These are phyloP conservation scores for Saccharata proteae DNA, from an alignment of 2,329 filamentous ascomycete genomes.

Conservation along the genomic window DNA sequence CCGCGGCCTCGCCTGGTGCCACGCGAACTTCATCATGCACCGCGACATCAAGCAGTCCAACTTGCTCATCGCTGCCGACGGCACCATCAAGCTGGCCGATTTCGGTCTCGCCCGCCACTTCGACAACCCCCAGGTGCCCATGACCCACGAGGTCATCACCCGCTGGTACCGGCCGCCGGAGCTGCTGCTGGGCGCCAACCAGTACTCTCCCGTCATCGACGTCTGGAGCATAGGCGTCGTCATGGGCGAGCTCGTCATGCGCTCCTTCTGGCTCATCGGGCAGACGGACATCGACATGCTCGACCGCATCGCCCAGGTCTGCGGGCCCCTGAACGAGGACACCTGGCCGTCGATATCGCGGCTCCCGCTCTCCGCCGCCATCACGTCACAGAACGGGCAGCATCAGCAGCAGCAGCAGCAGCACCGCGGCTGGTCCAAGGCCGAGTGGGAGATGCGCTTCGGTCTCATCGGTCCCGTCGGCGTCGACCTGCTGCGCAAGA, in stretches of 20 bases:
- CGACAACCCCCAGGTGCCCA: slow-evolving; percentile 72
- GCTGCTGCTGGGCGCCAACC: slow-evolving; percentile 76
- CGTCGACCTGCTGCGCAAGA: slow-evolving; percentile 77
- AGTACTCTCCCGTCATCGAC: slow-evolving; percentile 85
- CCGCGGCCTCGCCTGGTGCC: slow-evolving; percentile 89
- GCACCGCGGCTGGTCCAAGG: slow-evolving; percentile 39
- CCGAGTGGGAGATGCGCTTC: slow-evolving; percentile 67
- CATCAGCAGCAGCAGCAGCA: slow-evolving; percentile 6
- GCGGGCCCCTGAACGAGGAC: slow-evolving; percentile 85
- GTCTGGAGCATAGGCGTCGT: slow-evolving; percentile 90
- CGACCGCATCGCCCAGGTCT: slow-evolving; percentile 65
- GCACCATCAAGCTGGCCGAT: slow-evolving; percentile 91
- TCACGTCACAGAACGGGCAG: too few relatives aligned
- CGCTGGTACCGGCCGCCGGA: slow-evolving; percentile 95
- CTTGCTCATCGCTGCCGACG: slow-evolving; percentile 82
- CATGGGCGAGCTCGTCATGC: slow-evolving; percentile 78
- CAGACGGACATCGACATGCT: slow-evolving; percentile 81
- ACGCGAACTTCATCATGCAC: slow-evolving; percentile 86
- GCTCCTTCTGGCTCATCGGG: slow-evolving; percentile 72
- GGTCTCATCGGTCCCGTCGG: slow-evolving; percentile 69
- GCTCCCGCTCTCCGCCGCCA: slow-evolving; percentile 29
- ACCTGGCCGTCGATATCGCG: slow-evolving; percentile 88
- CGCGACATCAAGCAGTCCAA: slow-evolving; percentile 99
- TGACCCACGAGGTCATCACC: slow-evolving; percentile 94
- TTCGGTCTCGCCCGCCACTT: slow-evolving; percentile 88